phyloP scores from a whole-genome alignment of 176 grass and related monocot genomes.

The Carex myosuroides region DNA sequence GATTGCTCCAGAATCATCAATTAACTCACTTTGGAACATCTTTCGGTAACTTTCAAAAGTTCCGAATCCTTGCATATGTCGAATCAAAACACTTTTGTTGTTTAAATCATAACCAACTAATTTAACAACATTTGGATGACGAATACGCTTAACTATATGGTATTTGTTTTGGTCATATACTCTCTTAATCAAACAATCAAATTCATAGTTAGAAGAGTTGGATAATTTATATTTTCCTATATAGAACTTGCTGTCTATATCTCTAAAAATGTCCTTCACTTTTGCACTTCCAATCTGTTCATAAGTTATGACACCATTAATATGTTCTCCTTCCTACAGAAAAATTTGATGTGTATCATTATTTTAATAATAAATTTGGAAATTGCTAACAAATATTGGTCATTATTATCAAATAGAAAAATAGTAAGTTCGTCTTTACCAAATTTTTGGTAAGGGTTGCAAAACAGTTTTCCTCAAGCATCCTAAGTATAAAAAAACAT shows the following conservation, averaged over 20 bases:
- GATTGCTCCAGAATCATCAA: background rate
- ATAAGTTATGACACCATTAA: no score
- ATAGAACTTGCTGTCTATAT: background rate
- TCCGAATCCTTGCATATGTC: background rate
- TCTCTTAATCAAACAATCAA: background rate
- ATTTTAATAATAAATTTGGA: no score
- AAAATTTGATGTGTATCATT: no score
- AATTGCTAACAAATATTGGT: no score
- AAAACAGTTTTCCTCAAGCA: no score
- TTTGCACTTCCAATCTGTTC: no score
- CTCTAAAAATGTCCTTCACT: no score
- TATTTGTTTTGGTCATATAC: background rate
- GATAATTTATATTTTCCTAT: background rate
- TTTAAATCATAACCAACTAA: background rate
- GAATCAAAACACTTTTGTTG: background rate
- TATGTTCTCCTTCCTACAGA: no score
- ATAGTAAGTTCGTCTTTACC: no score
- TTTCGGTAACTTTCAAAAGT: background rate
- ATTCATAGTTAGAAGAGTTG: background rate
- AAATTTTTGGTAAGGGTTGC: no score
- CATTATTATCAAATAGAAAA: no score
- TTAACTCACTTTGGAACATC: background rate
- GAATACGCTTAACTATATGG: background rate
- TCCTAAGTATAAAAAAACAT: no score
- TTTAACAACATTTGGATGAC: background rate